Evolutionary conservation across 768 basidiomycete species (phyloP), one percentile per base, ranked within the genome.

Genomic region (Russula earlei): DNA sequence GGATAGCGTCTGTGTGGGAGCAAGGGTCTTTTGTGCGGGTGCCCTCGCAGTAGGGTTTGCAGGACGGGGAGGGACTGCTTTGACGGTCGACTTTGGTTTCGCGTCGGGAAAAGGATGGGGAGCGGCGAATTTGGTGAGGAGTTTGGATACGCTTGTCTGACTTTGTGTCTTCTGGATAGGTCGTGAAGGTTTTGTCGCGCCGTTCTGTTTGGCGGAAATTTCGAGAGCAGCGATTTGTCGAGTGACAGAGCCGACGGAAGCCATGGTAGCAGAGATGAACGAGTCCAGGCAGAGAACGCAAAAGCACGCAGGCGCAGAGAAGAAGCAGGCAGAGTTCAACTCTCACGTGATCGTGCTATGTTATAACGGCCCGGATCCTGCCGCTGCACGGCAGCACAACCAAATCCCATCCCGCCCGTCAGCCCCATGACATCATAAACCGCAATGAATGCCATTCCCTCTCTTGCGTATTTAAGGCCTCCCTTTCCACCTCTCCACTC

Each of bases 81-180:
- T 59, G 41, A 57, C 27, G 19, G 40, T 19, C 55, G 51, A 19
- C n/a, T 56, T 57, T 27, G 60, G 47, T 25, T 62, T 58, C 1
- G 70, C 54, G 55, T 70, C 70, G 12, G 64, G 62, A 27, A 62
- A 74, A 10, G 80, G 77, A 61, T 83, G 80, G 0, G 86, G 83
- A 2, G 84, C 78, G 10, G 83, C 84, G 62, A 77, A 88, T 71
- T 89, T 90, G 1, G 82, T 81, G 55, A 87, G 75, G 11, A 88
- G 75, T 67, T 87, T 89, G 12, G 83, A 72, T 24, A 87, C 82
- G 62, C 77, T 81, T 3, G 74, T 66, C 64, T 84, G 81, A 62
- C 77, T 77, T 20, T 80, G 68, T 25, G 81, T 79, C 63, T 85
- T 87, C 61, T 69, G 67, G 59, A 62, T 74, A 70, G 53, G 64